Percentiles rank a stretch among this genome's conserved stretches.
phyloP scores from a whole-genome alignment of 495 filamentous ascomycete genomes.

The Hyaloscypha variabilis region DNA sequence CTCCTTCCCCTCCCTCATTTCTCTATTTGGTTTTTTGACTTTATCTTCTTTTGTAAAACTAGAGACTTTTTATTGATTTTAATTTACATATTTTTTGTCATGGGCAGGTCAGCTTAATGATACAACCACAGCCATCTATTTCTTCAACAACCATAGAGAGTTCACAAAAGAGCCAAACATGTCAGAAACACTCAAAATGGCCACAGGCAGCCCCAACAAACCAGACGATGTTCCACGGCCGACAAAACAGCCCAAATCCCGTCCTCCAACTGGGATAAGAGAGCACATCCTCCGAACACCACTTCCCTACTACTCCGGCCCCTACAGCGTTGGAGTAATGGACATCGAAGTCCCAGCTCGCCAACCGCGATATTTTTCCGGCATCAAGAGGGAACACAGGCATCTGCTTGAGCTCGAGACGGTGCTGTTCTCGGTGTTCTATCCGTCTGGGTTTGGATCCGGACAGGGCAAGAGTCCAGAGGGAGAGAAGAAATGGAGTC shows the following conservation, averaged over 20 bases:
- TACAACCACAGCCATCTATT: background rate
- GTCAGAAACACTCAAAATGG: background rate
- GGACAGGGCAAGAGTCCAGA: constrained; percentile 19
- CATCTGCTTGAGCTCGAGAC: constrained; percentile 54
- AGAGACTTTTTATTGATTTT: background rate
- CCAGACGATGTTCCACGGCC: constrained; percentile 9
- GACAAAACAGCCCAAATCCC: constrained; percentile 17
- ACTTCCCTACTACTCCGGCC: constrained; percentile 65
- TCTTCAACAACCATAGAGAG: background rate
- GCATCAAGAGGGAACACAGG: constrained; percentile 43
- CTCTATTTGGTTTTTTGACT: background rate
- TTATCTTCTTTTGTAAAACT: background rate
- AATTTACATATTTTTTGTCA: background rate
- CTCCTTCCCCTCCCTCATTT: background rate
- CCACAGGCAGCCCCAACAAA: background rate
- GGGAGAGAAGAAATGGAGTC: constrained; percentile 40
- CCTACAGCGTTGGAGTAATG: constrained; percentile 63
- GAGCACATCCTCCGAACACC: constrained; percentile 44
- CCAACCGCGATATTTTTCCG: constrained; percentile 42
- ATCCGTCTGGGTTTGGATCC: constrained; percentile 52
- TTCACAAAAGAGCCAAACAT: background rate
- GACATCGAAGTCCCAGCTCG: constrained; percentile 66
- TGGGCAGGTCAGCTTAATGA: background rate
- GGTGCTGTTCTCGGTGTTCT: constrained; percentile 67
- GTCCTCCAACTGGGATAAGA: constrained; percentile 31